Evolutionary conservation across 1,284 basidiomycete genomes (phyloP), one percentile per base, ranked within the genome.

Genomic region (Sphagnurus paluster): DNA sequence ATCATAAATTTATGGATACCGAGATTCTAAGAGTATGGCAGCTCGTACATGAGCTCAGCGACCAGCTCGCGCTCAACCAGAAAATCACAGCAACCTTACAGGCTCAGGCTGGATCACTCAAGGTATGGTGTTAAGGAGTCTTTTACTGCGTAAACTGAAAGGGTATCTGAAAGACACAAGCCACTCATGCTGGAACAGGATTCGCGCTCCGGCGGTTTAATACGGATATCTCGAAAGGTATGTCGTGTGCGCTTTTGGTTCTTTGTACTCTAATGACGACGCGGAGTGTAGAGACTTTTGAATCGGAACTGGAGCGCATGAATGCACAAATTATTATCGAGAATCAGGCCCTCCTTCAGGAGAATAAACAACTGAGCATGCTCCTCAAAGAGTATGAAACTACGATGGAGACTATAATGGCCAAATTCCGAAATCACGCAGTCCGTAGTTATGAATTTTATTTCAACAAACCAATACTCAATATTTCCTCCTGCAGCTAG

Each of bases 401-500:
- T 51, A 98, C 95, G 1, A 80, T 99, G 69, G 95, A 98, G 62
- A 93, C 86, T 26, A 90, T 99, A 63, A 98, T 99, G 96, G 73
- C 82, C 48, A 98, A 98, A 70, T 98, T 98, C 65, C 80, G 95
- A 42, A 87, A 87, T 52, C 90, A 98, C 60, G 84, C 93, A 14
- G 94, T 97, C 63, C 62, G 93, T 80, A n/a, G n/a, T n/a, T n/a
- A n/a, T 36, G 23, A 34, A 34, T 35, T 23, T 7, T 28, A n/a
- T n/a, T n/a, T n/a, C n/a, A n/a, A n/a, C n/a, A n/a, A n/a, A n/a
- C n/a, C n/a, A n/a, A n/a, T n/a, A n/a, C n/a, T n/a, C n/a, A n/a
- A n/a, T n/a, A n/a, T n/a, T n/a, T n/a, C n/a, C n/a, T n/a, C n/a
- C 10, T 30, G 0, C 54, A 77, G 90, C 75, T 90, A 56, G 90